Conservation (phyloP, 2,329 filamentous ascomycete genomes). For the Talaromyces sp. region DNA sequence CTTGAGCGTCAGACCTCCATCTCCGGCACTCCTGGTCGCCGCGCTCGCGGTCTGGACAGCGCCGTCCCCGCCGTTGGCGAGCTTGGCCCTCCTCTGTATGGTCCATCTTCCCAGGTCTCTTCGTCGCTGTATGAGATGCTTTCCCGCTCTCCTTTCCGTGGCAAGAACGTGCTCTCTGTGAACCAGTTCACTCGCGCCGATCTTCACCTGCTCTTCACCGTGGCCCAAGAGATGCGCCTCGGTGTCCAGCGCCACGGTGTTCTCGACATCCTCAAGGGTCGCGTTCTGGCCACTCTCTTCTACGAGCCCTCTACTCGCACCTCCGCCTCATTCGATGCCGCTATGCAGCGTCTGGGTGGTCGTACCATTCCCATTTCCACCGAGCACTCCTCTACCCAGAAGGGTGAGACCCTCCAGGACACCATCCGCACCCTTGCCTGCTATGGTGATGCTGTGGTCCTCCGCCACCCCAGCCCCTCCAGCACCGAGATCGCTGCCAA, state of each 20-base stretch:
- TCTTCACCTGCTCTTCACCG: constrained; percentile 90
- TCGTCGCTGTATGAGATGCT: constrained; percentile 70
- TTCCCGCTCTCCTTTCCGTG: constrained; percentile 81
- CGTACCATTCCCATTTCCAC: constrained; percentile 81
- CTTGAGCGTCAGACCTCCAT: constrained; percentile 43
- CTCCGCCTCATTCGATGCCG: constrained; percentile 92
- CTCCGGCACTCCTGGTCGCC: constrained; percentile 41
- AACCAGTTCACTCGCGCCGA: constrained; percentile 86
- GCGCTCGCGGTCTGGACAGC: constrained; percentile 28
- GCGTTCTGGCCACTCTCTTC: constrained; percentile 89
- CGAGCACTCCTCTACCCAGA: constrained; percentile 82
- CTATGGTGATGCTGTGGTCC: constrained; percentile 93
- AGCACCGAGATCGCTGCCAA: constrained; percentile 82
- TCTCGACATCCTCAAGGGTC: constrained; percentile 81
- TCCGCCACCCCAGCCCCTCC: constrained; percentile 84
- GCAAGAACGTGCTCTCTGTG: constrained; percentile 87
- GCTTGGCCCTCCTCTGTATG: constrained; percentile 44
- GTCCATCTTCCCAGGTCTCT: constrained; percentile 56
- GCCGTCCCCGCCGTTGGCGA: constrained; percentile 36
- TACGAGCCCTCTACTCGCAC: constrained; percentile 97
- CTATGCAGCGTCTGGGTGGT: constrained; percentile 96
- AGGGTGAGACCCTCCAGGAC: constrained; percentile 92
- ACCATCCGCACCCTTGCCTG: constrained; percentile 90
- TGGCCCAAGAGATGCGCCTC: constrained; percentile 96
- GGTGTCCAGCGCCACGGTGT: constrained; percentile 92